Conservation (phyloP, 805 yeast genomes). For the Cyberlindnera galapagoensis region DNA sequence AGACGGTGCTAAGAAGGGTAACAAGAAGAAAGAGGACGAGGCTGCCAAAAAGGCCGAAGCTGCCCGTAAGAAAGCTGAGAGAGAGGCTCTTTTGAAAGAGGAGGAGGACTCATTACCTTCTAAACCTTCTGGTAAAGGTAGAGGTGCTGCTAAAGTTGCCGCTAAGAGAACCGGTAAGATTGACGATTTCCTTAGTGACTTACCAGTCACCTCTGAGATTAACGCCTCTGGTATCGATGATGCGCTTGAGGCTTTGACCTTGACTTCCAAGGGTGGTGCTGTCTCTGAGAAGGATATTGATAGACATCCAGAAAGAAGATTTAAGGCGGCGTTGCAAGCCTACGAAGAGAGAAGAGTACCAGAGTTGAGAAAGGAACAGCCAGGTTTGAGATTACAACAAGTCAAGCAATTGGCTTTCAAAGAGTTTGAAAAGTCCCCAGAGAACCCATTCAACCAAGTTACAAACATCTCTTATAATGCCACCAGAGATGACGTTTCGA, state of each 20-base stretch:
- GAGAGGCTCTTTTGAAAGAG: constrained; percentile 58
- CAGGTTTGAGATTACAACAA: constrained; percentile 77
- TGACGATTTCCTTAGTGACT: constrained; percentile 55
- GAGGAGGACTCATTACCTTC: constrained; percentile 61
- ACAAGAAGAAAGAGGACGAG: constrained; percentile 63
- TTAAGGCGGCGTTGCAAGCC: constrained; percentile 71
- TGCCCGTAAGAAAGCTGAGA: constrained; percentile 72
- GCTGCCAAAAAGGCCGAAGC: constrained; percentile 71
- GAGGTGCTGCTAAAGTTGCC: constrained; percentile 66
- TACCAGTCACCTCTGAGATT: constrained; percentile 46
- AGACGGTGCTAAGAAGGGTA: constrained; percentile 62
- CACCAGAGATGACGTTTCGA: constrained; percentile 39
- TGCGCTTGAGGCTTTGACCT: constrained; percentile 70
- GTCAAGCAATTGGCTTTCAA: constrained; percentile 65
- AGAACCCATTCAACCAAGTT: constrained; percentile 76
- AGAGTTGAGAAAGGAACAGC: constrained; percentile 65
- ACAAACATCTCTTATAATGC: constrained; percentile 63
- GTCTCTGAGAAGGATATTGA: constrained; percentile 61
- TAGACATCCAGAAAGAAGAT: constrained; percentile 85
- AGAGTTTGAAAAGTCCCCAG: constrained; percentile 76
- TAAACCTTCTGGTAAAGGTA: constrained; percentile 49
- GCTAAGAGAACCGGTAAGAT: constrained; percentile 53
- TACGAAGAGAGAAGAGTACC: constrained; percentile 69
- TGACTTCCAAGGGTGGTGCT: constrained; percentile 52
- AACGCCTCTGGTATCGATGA: constrained; percentile 71